These are phyloP conservation scores for Hamamelis virginiana DNA, from an alignment of 164 flowering plant genomes.

Conservation along the genomic window DNA sequence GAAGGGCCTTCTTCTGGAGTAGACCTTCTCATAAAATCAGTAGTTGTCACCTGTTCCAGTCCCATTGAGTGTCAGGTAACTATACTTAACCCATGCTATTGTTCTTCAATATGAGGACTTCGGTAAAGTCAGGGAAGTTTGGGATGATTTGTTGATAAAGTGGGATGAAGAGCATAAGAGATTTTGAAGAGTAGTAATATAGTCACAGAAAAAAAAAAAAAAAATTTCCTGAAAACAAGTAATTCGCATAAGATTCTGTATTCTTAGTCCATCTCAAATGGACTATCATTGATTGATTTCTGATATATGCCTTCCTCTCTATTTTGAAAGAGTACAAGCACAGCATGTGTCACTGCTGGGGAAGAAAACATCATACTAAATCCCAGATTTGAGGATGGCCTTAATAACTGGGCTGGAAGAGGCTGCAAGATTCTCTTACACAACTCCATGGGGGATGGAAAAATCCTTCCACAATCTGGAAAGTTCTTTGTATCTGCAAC, in stretches of 20 bases:
- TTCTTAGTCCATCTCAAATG: background rate
- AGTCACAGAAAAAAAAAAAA: too few relatives aligned
- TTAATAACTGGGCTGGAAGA: slow-evolving; percentile 84
- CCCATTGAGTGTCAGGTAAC: slow-evolving; percentile 34
- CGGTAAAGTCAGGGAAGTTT: background rate
- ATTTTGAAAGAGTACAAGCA: slow-evolving; percentile 13
- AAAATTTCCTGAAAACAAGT: background rate
- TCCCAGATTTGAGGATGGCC: slow-evolving; percentile 78
- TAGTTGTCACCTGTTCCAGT: slow-evolving; percentile 39
- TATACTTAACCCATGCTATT: background rate
- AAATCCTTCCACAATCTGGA: slow-evolving; percentile 69
- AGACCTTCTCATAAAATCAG: slow-evolving; percentile 66
- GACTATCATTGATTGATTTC: background rate
- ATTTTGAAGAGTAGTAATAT: background rate
- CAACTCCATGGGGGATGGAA: slow-evolving; percentile 81
- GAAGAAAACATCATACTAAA: slow-evolving; percentile 74
- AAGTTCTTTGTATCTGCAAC: slow-evolving; percentile 80
- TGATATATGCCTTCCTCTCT: background rate
- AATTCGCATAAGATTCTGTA: background rate
- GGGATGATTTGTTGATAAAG: background rate
- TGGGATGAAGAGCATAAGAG: background rate
- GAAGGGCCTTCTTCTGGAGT: slow-evolving; percentile 89
- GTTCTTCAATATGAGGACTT: too few relatives aligned
- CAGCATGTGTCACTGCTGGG: slow-evolving; percentile 23
- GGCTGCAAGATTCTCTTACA: slow-evolving; percentile 74